Evolutionary conservation across 192 early-diverging fungal genomes (phyloP), one percentile per base, ranked within the genome.

Genomic region (Coemansia javaensis): DNA sequence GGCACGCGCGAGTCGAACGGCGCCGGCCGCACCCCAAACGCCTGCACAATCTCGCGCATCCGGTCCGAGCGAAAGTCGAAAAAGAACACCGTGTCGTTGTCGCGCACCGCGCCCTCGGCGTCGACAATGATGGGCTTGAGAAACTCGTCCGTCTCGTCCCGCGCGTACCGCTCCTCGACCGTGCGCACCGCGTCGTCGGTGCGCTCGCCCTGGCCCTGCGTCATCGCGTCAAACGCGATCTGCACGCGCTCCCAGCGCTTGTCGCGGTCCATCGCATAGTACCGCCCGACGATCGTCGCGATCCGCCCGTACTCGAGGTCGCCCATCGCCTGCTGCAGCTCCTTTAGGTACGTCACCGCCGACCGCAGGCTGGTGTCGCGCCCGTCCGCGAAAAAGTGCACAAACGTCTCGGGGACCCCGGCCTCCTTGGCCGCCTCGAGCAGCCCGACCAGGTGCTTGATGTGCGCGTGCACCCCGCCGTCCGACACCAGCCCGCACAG

Each of bases 181-280:
- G 87, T 80, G 50, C 62, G 46, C 31, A 90, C 34, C 17, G 65
- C 23, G 17, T 67, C 64, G 53, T 88, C 84, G 15, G 75, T 50
- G 65, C 82, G 82, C 60, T 93, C 91, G 63, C 97, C 86, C 46
- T 68, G 61, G 33, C 81, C 88, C 56, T 80, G 71, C 25, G 88
- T 85, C 60, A 98, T 71, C 30, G 79, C 92, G 40, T 99, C 93
- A 57, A 94, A 87, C 27, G 97, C 97, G 31, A 93, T 72, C 81
- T 94, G 83, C 40, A 98, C 64, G 43, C 97, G 84, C 81, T 99
- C 97, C 97, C 97, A 99, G 50, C 97, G 87, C 85, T 99, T 99
- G 76, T 99, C 97, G 67, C 97, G 90, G 72, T 99, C 97, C 97
- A 99, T 99, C 46, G 95, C 95, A 66, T 97, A 99, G 85, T 99